These are phyloP conservation scores for Collybia mongolica DNA, from an alignment of 768 basidiomycete genomes.

Conservation along the genomic window DNA sequence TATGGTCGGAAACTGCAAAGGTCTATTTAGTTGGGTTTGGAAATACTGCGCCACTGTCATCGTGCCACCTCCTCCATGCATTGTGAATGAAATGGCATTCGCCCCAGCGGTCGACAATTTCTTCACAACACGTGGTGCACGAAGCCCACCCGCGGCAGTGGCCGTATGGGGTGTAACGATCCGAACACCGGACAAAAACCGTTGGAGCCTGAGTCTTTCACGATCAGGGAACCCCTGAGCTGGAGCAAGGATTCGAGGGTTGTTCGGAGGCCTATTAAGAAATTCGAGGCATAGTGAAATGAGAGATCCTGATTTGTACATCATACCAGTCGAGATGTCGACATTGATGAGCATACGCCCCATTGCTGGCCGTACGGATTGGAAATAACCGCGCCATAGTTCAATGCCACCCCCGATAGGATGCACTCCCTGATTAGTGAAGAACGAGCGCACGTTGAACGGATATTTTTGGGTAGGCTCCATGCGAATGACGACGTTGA, in stretches of 20 bases:
- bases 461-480: constrained; percentile 67
- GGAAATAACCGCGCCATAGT: constrained; percentile 81
- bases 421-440: constrained; percentile 52
- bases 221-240: constrained; percentile 44
- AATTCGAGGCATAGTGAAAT: constrained; percentile 59
- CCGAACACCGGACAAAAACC: constrained; percentile 35
- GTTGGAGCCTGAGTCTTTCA: constrained; percentile 38
- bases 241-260: constrained; percentile 34
- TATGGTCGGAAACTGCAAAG: constrained; percentile 43
- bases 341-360: constrained; percentile 69
- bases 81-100: constrained; percentile 40
- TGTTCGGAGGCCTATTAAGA: constrained; percentile 29
- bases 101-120: constrained; percentile 55
- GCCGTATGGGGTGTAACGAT: constrained; percentile 21
- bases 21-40: constrained; percentile 17
- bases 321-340: constrained; percentile 74
- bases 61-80: constrained; percentile 38
- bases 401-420: constrained; percentile 61
- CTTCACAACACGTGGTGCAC: constrained; percentile 48
- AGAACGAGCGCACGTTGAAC: constrained; percentile 76
- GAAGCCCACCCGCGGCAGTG: not conserved
- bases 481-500: constrained; percentile 78
- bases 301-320: constrained; percentile 68
- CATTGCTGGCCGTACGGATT: constrained; percentile 69
- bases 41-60: constrained; percentile 20